Percentiles rank a stretch among this genome's conserved stretches.
Conservation (phyloP, 139 green algal species). For the Nannochloris sp. region DNA sequence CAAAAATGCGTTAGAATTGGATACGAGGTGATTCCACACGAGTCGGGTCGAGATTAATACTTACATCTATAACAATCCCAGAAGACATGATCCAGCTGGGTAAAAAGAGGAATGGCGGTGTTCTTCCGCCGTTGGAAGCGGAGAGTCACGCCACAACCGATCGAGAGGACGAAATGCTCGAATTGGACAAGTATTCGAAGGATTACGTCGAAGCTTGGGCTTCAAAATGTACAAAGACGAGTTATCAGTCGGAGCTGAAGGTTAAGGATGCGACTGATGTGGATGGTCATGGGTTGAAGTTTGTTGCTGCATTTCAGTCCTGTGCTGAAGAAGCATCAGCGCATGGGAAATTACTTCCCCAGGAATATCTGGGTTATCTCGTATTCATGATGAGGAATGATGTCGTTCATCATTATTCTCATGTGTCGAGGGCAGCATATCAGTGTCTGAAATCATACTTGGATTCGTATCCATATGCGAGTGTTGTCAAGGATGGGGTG, state of each 20-base stretch:
- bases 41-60: no score
- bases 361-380: slow-evolving; percentile 13
- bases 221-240: neutral
- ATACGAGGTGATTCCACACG: no score
- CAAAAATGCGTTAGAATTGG: no score
- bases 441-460: neutral
- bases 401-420: slow-evolving; percentile 11
- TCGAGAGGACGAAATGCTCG: neutral
- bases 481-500: neutral
- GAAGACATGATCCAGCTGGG: no score
- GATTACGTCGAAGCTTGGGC: neutral
- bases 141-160: neutral
- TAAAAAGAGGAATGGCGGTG: no score
- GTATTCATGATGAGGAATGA: slow-evolving; percentile 19
- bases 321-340: slow-evolving; percentile 9
- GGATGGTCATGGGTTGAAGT: neutral
- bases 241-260: neutral
- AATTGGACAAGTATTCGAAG: neutral
- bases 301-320: slow-evolving; percentile 7
- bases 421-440: slow-evolving; percentile 10
- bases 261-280: neutral
- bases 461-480: neutral
- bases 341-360: neutral
- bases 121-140: no score
- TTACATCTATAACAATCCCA: no score